Conservation (phyloP, 1,284 basidiomycete genomes). For the Cerioporus squamosus region DNA sequence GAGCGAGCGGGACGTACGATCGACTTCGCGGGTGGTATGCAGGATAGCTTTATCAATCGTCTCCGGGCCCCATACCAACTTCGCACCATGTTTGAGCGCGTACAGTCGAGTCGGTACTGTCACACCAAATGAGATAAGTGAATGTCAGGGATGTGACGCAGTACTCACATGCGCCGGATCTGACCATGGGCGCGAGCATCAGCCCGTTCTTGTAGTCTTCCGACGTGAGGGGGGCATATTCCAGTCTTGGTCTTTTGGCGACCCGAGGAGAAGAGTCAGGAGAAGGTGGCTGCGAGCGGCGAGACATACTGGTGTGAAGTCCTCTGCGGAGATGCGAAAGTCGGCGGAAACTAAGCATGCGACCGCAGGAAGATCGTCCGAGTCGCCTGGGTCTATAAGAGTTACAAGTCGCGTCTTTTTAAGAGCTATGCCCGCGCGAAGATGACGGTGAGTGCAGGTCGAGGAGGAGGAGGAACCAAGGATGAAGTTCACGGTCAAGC, state of each 20-base stretch:
- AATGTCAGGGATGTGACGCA: slow-evolving; percentile 36
- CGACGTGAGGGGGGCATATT: slow-evolving; percentile 53
- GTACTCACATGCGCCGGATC: slow-evolving; percentile 79
- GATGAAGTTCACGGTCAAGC: too few species aligned
- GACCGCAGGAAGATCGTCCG: neutral
- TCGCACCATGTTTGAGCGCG: slow-evolving; percentile 92
- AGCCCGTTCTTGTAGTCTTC: slow-evolving; percentile 82
- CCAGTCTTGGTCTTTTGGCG: slow-evolving; percentile 56
- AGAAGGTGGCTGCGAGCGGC: slow-evolving; percentile 55
- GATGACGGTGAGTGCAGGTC: too few species aligned
- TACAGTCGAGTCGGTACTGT: slow-evolving; percentile 84
- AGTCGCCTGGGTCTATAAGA: too few species aligned
- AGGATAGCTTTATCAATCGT: slow-evolving; percentile 97
- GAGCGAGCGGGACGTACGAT: slow-evolving; percentile 61
- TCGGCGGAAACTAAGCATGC: slow-evolving; percentile 2
- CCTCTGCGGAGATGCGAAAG: slow-evolving; percentile 2
- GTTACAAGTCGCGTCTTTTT: too few species aligned
- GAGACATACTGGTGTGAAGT: slow-evolving; percentile 46
- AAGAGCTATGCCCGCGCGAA: too few species aligned
- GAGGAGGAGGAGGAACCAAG: too few species aligned
- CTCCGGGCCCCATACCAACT: slow-evolving; percentile 97
- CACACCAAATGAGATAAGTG: slow-evolving; percentile 3
- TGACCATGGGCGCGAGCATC: slow-evolving; percentile 94
- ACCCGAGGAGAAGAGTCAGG: slow-evolving; percentile 48
- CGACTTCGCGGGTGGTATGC: slow-evolving; percentile 80